Base-by-base conservation (phyloP, 352 stramenopile species). In the Salisapilia sapeloensis region DNA sequence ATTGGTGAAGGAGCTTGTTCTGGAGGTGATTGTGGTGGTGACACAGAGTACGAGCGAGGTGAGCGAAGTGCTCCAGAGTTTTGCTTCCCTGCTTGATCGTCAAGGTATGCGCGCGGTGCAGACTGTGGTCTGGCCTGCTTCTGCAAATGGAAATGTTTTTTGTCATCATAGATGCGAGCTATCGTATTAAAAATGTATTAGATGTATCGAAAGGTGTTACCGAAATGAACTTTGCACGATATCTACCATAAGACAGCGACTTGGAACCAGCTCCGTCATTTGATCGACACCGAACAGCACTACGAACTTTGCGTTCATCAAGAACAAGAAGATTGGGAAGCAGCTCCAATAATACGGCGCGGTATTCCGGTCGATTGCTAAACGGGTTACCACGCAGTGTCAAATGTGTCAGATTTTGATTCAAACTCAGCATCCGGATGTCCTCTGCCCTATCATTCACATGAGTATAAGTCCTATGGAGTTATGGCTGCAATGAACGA, bases 131-230 rank as follows among this genome's bases (percentile, higher is more conserved):
- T 46, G 11, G 37, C 58, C 24, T 69, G 59, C 17, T 64, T 58
- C n/a, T 53, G 53, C 7, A 82, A 67, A 24, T 76, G 40, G 35
- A 79, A 85, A 28, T 79, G 53, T 31, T 85, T 82, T 37, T 79
- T 85, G 31, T 82, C 63, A 22, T 79, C 66, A 18, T 85, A 85
- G n/a, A 85, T 49, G 9, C 66, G 60, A 24, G 63, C 70, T 84
- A 24, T 2, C 15, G 6, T 48, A 3, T 13, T 26, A 14, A 6
- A 26, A 24, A 15, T 1, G n/a, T 30, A 36, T 18, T 28, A 29
- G 10, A 4, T 20, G 4, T 38, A 11, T 29, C 16, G 6, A 19
- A 22, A 8, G 2, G n/a, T 4, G n/a, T 12, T 24, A 38, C 17
- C 14, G 12, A 30, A 15, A 1, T 2, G 0, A 11, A 6, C 5